Percentiles rank a stretch among this genome's conserved stretches.
phyloP scores from a whole-genome alignment of 2,329 filamentous ascomycete genomes.

The Pseudocercospora cruenta region DNA sequence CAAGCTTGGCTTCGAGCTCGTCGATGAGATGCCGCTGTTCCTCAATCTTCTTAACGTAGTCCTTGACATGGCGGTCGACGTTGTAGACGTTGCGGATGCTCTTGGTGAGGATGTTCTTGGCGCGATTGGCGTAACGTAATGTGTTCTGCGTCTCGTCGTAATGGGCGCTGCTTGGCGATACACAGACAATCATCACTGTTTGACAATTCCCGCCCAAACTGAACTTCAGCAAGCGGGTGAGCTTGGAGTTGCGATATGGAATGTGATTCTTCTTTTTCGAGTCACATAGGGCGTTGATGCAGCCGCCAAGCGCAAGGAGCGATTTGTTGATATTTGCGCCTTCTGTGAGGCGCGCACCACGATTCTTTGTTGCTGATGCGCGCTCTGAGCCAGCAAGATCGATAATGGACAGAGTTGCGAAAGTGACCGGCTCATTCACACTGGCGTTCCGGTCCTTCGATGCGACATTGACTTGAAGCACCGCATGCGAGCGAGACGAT shows the following conservation, averaged over 20 bases:
- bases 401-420: conserved; percentile 98
- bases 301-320: conserved; percentile 87
- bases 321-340: conserved; percentile 99
- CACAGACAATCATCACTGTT: conserved; percentile 99
- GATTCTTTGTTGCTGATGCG: conserved; percentile 94
- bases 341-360: conserved; percentile 86
- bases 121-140: conserved; percentile 91
- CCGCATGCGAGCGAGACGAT: conserved; percentile 94
- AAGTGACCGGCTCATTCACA: conserved; percentile 92
- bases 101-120: conserved; percentile 99
- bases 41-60: conserved; percentile 98
- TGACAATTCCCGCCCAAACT: conserved; percentile 97
- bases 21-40: conserved; percentile 98
- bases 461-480: conserved; percentile 94
- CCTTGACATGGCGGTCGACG: conserved; percentile 97
- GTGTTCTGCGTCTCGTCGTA: conserved; percentile 99
- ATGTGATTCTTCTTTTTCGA: conserved; percentile 89
- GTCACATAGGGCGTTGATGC: conserved; percentile 97
- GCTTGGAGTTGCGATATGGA: conserved; percentile 95
- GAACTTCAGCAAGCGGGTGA: conserved; percentile 94
- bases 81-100: conserved; percentile 99
- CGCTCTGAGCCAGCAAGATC: conserved; percentile 95
- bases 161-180: conserved; percentile 93
- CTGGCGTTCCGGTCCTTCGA: conserved; percentile 92
- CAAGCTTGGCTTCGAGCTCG: conserved; percentile 89